Evolutionary conservation across 2,329 filamentous ascomycete genomes (phyloP), one percentile per base, ranked within the genome.

Genomic region (Colletotrichum navitas): DNA sequence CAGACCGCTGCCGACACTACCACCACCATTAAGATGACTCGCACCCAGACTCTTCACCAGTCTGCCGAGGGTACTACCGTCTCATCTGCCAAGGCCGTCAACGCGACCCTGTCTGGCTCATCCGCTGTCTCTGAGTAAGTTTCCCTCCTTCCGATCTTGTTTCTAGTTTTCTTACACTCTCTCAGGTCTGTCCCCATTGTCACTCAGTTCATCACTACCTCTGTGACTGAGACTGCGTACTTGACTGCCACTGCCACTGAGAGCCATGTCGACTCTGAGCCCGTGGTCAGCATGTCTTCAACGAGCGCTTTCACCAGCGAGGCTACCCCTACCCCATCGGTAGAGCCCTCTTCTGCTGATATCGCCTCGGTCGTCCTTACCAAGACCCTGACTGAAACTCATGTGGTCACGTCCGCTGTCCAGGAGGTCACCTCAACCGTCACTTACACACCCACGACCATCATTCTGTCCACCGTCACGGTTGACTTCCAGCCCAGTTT

Each of bases 191-290:
- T 51, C 16, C 24, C 69, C 5, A 32, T 64, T 26, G n/a, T 69
- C 51, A 71, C 68, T 18, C 26, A 68, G 58, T n/a, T 72, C 54
- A 43, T 59, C 16, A 63, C 63, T 18, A 73, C 73, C 34, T 71
- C 71, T 24, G 45, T 71, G 43, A 74, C 71, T 39, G 55, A 73
- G 67, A 73, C 71, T 49, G 58, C 55, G 52, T 62, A 45, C 24
- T 49, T 52, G 64, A 74, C 71, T 32, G 58, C 62, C 43, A 49
- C 66, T 26, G 55, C n/a, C 24, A 52, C 56, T 36, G 29, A 67
- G 45, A 45, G 60, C n/a, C 16, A 32, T 10, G 21, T 36, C 12
- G 34, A 12, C 43, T n/a, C 59, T 16, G 63, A 58, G 61, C 56
- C 49, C 49, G 36, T 32, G 26, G 45, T 59, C 60, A 52, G 29